Evolutionary conservation across 257 asterid species (phyloP).

Genomic region (Solanum paucissectum): DNA sequence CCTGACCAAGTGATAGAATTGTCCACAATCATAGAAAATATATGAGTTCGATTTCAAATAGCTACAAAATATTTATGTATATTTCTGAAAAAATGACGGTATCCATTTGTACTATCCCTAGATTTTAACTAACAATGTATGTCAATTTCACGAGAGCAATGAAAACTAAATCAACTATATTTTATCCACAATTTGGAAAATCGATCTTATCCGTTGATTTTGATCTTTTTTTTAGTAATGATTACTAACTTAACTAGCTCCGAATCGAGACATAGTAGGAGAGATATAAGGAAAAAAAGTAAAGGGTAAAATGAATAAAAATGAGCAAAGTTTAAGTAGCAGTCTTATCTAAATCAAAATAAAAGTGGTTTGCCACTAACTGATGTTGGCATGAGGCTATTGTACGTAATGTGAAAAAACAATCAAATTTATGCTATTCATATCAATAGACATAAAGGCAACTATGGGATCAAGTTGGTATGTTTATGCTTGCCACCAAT

Average conservation of each 20-base stretch:
- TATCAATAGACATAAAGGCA: slow-evolving; percentile 50
- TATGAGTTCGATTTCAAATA: too few relatives aligned
- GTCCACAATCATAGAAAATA: neutral
- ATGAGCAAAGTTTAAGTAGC: slow-evolving; percentile 6
- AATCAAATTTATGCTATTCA: slow-evolving; percentile 35
- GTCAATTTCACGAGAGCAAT: too few relatives aligned
- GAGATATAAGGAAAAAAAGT: neutral
- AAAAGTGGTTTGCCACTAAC: slow-evolving; percentile 49
- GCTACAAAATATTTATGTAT: too few relatives aligned
- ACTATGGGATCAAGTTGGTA: slow-evolving; percentile 58
- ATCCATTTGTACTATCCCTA: too few relatives aligned
- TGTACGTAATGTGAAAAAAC: slow-evolving; percentile 1
- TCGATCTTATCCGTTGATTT: too few relatives aligned
- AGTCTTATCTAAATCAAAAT: slow-evolving; percentile 36
- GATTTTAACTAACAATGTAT: too few relatives aligned
- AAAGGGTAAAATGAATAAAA: neutral
- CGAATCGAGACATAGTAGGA: neutral
- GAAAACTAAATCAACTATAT: too few relatives aligned
- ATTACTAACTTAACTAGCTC: neutral
- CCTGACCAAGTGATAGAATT: neutral
- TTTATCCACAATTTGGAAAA: too few relatives aligned
- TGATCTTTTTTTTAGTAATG: too few relatives aligned
- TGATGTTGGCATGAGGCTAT: slow-evolving; percentile 23
- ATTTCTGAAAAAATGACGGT: too few relatives aligned
- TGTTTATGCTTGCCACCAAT: slow-evolving; percentile 41